phyloP scores from a whole-genome alignment of 139 green algal species.

The Spirogloea muscicola region DNA sequence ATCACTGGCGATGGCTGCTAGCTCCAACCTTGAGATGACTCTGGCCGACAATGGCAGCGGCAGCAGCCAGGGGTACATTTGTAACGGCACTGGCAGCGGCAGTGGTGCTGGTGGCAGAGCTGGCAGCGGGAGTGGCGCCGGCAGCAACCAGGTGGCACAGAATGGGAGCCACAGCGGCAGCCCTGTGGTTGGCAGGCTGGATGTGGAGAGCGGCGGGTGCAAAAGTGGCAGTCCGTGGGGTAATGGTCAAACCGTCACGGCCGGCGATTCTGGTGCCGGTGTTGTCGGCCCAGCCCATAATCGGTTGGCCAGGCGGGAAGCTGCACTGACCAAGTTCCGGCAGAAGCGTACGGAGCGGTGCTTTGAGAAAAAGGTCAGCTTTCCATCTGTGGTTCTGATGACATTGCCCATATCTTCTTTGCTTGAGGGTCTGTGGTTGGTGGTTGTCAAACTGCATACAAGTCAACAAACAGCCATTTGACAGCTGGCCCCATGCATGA shows the following conservation, averaged over 20 bases:
- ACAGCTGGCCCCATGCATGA: no score
- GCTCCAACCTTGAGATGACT: no score
- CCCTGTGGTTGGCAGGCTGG: no score
- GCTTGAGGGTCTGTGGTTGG: no score
- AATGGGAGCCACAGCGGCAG: background rate
- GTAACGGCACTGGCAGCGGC: slow-evolving; percentile 12
- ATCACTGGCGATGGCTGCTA: no score
- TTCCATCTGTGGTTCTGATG: no score
- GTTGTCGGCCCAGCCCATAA: no score
- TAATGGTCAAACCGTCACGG: background rate
- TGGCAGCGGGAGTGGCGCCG: slow-evolving; percentile 19
- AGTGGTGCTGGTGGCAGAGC: slow-evolving; percentile 1
- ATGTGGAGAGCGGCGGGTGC: no score
- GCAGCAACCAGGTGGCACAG: slow-evolving; percentile 7
- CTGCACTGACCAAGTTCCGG: slow-evolving; percentile 46
- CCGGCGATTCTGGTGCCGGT: background rate
- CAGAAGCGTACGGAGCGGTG: slow-evolving; percentile 55
- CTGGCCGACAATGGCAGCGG: slow-evolving; percentile 5
- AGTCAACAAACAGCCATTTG: no score
- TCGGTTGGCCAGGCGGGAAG: slow-evolving; percentile 23
- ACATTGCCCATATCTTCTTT: no score
- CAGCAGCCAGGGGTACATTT: slow-evolving; percentile 1
- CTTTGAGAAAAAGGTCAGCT: slow-evolving; percentile 62
- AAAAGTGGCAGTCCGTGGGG: no score
- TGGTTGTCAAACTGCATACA: no score